These are phyloP conservation scores for Sclerospora graminicola DNA, from an alignment of 352 stramenopile species.

Conservation along the genomic window DNA sequence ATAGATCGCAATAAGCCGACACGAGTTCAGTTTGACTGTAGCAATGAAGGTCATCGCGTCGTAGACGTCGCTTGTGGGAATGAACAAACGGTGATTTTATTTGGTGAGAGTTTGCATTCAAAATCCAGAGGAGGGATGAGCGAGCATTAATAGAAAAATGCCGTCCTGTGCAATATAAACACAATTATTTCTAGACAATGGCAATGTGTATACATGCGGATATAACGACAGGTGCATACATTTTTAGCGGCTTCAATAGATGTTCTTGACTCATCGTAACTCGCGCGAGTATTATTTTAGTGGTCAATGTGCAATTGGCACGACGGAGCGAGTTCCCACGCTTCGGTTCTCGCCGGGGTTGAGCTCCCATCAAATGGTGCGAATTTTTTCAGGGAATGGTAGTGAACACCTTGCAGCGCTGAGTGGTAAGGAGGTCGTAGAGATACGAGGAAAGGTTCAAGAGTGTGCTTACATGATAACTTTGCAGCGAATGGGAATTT, in stretches of 20 bases:
- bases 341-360: conserved; percentile 42
- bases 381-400: conserved; percentile 87
- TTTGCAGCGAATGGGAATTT: conserved; percentile 59
- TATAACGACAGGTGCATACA: conserved; percentile 85
- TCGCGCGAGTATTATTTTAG: conserved; percentile 26
- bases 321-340: conserved; percentile 56
- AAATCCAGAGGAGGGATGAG: background rate
- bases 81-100: conserved; percentile 85
- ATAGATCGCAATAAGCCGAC: conserved; percentile 48
- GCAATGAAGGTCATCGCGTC: conserved; percentile 31
- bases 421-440: conserved; percentile 27
- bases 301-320: conserved; percentile 84
- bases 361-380: conserved; percentile 41
- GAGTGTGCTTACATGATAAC: background rate
- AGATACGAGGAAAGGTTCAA: background rate
- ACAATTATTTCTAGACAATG: conserved; percentile 24
- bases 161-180: background rate
- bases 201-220: conserved; percentile 81
- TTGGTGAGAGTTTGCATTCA: conserved; percentile 22
- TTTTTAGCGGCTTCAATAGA: too few relatives aligned
- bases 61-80: conserved; percentile 84
- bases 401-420: conserved; percentile 87
- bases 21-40: conserved; percentile 20
- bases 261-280: too few relatives aligned
- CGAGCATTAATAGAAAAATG: background rate